Evolutionary conservation across 805 yeast species (phyloP), one percentile per base, ranked within the genome.

Genomic region (Crinitomyces ghanaensis): DNA sequence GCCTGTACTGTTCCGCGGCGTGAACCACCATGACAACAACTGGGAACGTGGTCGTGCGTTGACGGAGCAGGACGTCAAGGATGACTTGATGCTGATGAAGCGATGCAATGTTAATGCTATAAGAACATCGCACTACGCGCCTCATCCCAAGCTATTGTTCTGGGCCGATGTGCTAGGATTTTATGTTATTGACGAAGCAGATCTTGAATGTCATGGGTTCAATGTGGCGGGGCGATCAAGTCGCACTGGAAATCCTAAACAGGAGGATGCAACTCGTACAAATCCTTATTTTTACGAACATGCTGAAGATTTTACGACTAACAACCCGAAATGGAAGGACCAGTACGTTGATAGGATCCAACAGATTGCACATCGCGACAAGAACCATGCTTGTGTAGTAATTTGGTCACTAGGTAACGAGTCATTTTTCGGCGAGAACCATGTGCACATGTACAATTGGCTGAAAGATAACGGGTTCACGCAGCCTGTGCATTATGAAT

Each of bases 321-420:
- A 54, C 36, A 56, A 57, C 33, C 49, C 49, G 3, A 45, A 37
- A 4, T 59, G 62, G 61, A 38, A 47, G 25, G 44, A 28, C 3
- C 61, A 60, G 23, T 59, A 59, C 35, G 41, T 59, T 4, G 63
- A 59, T 34, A 49, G 63, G 20, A 56, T 51, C 6, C 35, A 37
- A 15, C 54, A 50, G 29, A 38, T 58, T 26, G 55, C 56, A 2
- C 39, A 45, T 30, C 44, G 63, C 17, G 63, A 59, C 36, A 40
- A 48, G 16, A 56, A 55, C 33, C 60, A 56, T 25, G 54, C 63
- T 3, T 51, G 51, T 15, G 52, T 58, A 6, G 39, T 58, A 16
- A 53, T 58, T 30, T 59, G 62, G 62, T 59, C 63, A 3, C 48
- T 59, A n/a, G 63, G 63, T 6, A 59, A 59, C 36, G 63, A 59